Evolutionary conservation across 345 rosid species (phyloP).

Genomic region (Eucalyptus regnans): DNA sequence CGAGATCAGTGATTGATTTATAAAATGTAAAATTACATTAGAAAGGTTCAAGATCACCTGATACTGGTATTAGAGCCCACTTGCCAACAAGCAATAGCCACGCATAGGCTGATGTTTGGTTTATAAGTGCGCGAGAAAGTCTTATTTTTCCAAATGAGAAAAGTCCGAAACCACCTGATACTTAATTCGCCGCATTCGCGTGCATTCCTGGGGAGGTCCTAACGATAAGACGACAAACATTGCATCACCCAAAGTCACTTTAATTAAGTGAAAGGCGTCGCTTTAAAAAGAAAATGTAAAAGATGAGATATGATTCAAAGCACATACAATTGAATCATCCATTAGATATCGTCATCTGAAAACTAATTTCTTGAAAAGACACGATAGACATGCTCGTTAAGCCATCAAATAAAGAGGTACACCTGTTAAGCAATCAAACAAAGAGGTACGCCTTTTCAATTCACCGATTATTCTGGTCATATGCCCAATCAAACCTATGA

Average conservation of each 20-base stretch:
- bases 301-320: rapidly evolving
- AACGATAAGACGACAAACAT: not conserved
- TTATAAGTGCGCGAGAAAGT: no score
- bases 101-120: no score
- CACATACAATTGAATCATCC: rapidly evolving
- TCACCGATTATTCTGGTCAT: rapidly evolving
- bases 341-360: not conserved
- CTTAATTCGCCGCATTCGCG: not conserved
- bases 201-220: not conserved
- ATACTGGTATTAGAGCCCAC: no score
- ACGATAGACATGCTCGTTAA: rapidly evolving
- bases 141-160: no score
- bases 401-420: not conserved
- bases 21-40: no score
- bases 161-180: no score
- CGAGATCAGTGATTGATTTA: rapidly evolving
- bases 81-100: no score
- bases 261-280: not conserved
- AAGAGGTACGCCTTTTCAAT: not conserved
- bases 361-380: not conserved
- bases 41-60: no score
- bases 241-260: not conserved
- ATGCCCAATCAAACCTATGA: not conserved
- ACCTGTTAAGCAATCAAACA: not conserved
- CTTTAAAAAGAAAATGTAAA: not conserved